phyloP scores from a whole-genome alignment of 2,329 filamentous ascomycete species.

The Scedosporium apiospermum region DNA sequence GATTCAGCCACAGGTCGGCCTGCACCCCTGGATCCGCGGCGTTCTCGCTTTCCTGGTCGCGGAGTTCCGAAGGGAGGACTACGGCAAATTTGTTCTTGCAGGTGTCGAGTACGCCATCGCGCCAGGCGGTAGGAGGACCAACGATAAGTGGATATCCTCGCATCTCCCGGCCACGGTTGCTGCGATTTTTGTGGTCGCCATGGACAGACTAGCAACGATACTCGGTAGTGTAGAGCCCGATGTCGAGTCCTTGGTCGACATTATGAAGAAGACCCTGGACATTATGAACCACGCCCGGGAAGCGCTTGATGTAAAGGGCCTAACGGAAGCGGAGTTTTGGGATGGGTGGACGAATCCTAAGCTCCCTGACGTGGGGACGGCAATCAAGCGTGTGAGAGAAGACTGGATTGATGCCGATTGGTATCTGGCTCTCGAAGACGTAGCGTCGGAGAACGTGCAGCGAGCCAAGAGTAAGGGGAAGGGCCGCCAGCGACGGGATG shows the following conservation, averaged over 20 bases:
- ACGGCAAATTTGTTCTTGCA: constrained; percentile 65
- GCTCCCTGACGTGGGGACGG: constrained; percentile 49
- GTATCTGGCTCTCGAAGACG: constrained; percentile 50
- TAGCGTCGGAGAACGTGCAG: constrained; percentile 16
- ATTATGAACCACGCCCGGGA: constrained; percentile 30
- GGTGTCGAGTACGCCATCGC: constrained; percentile 53
- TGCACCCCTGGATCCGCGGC: constrained; percentile 60
- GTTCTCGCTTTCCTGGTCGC: constrained; percentile 54
- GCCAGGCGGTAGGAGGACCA: constrained; percentile 30
- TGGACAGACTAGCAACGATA: constrained; percentile 28
- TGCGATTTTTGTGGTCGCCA: constrained; percentile 43
- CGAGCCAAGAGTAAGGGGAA: constrained; percentile 12
- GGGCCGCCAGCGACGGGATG: constrained; percentile 14
- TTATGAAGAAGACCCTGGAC: constrained; percentile 30
- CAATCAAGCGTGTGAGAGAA: constrained; percentile 43
- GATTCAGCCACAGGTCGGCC: constrained; percentile 18
- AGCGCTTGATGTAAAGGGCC: constrained; percentile 25
- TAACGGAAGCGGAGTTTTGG: constrained; percentile 41
- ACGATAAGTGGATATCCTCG: constrained; percentile 38
- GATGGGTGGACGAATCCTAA: constrained; percentile 40
- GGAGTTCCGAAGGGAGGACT: constrained; percentile 46
- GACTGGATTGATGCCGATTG: constrained; percentile 55
- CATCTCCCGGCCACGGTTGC: constrained; percentile 47
- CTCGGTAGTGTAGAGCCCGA: constrained; percentile 25
- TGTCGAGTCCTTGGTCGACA: constrained; percentile 12